phyloP scores from a whole-genome alignment of 805 yeast species.

The Yarrowia osloensis region DNA sequence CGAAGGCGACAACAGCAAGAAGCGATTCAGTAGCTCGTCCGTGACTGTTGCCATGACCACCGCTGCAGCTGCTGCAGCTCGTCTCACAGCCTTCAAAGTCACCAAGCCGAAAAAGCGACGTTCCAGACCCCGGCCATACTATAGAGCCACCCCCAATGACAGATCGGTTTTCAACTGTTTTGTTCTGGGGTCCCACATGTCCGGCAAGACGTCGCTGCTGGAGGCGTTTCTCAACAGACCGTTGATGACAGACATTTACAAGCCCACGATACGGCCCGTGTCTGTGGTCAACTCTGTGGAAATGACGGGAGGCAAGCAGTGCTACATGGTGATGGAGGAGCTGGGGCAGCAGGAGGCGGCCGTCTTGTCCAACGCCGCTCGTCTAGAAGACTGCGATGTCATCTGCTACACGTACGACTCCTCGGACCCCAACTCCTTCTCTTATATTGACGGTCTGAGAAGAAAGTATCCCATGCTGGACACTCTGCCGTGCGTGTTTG shows the following conservation, averaged over 20 bases:
- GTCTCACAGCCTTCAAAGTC: constrained; percentile 52
- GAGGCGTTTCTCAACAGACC: constrained; percentile 79
- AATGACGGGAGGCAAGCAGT: constrained; percentile 91
- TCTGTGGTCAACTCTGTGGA: constrained; percentile 92
- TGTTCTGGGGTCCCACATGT: constrained; percentile 77
- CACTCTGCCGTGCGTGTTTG: constrained; percentile 78
- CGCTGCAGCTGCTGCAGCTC: constrained; percentile 18
- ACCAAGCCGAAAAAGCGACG: constrained; percentile 79
- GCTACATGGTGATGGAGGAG: constrained; percentile 87
- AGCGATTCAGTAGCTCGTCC: constrained; percentile 3
- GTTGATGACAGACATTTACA: constrained; percentile 61
- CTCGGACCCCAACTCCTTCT: constrained; percentile 93
- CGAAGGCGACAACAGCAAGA: constrained; percentile 46
- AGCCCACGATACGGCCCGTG: constrained; percentile 79
- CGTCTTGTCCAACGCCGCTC: constrained; percentile 64
- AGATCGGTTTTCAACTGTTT: constrained; percentile 91
- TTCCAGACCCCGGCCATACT: constrained; percentile 62
- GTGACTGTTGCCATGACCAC: constrained; percentile 9
- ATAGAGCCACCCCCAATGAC: constrained; percentile 69
- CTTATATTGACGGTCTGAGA: constrained; percentile 72
- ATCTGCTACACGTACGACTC: constrained; percentile 89
- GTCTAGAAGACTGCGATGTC: constrained; percentile 86
- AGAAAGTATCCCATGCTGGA: constrained; percentile 58
- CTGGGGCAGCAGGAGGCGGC: constrained; percentile 85
- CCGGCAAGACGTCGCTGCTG: constrained; percentile 84